A percentile compares a stretch with the other conserved stretches of the same genome.
Conservation (phyloP, 371 early-diverging fungal genomes). For the Lichtheimia ramosa region DNA sequence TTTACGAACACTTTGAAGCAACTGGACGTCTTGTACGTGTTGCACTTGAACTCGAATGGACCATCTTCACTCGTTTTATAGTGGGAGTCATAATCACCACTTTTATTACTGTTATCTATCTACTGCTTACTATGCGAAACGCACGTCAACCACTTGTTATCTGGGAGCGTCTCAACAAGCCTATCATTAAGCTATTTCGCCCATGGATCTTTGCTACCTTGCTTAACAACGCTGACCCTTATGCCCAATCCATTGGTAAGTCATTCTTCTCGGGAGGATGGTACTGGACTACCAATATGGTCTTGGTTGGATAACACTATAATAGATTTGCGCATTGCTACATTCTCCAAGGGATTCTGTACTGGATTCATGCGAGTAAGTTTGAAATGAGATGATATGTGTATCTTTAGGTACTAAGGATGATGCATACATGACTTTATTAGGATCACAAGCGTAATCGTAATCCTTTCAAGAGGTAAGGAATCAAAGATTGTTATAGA, state of each 20-base stretch:
- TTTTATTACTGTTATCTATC: slow-evolving; percentile 33
- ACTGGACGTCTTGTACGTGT: slow-evolving; percentile 35
- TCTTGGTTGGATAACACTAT: background rate
- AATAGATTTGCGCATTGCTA: slow-evolving; percentile 48
- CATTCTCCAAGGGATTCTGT: slow-evolving; percentile 49
- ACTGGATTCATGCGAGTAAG: slow-evolving; percentile 52
- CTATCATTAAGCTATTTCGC: slow-evolving; percentile 43
- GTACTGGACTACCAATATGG: background rate
- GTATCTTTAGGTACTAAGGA: background rate
- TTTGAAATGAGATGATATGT: background rate
- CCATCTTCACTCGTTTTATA: slow-evolving; percentile 42
- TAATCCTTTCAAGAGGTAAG: slow-evolving; percentile 24
- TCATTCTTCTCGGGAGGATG: background rate
- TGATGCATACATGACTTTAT: background rate
- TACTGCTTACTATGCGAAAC: slow-evolving; percentile 37
- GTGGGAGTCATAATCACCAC: slow-evolving; percentile 34
- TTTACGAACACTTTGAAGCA: slow-evolving; percentile 42
- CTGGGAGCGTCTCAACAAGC: slow-evolving; percentile 50
- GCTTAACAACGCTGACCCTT: slow-evolving; percentile 41
- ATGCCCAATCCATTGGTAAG: slow-evolving; percentile 45
- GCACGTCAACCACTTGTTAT: slow-evolving; percentile 40
- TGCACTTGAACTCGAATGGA: slow-evolving; percentile 45
- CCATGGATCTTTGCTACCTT: slow-evolving; percentile 43
- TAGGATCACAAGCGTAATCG: slow-evolving; percentile 23
- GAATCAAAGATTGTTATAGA: background rate